phyloP scores from a whole-genome alignment of 2,329 filamentous ascomycete species.

The Trichophyton benhamiae region DNA sequence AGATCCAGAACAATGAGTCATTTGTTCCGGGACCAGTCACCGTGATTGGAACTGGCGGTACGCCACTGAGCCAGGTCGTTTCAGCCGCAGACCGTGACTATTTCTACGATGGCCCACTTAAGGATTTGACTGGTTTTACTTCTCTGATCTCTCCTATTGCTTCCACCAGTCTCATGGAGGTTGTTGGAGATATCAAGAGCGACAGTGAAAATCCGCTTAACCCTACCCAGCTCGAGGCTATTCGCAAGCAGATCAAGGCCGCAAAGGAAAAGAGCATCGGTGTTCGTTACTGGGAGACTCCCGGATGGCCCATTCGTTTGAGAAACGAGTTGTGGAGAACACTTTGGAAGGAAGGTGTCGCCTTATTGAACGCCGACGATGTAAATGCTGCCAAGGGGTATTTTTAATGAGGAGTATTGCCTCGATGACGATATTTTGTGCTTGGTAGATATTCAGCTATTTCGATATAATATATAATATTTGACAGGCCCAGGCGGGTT shows the following conservation, averaged over 20 bases:
- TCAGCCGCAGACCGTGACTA: constrained; percentile 38
- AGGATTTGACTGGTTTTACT: constrained; percentile 35
- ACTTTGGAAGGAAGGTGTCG: constrained; percentile 46
- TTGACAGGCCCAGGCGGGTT: not conserved
- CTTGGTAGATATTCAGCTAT: not conserved
- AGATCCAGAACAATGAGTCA: constrained; percentile 34
- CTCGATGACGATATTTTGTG: not conserved
- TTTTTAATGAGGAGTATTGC: constrained; percentile 6
- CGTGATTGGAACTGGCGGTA: constrained; percentile 51
- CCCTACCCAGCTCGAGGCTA: constrained; percentile 35
- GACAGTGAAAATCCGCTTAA: constrained; percentile 21
- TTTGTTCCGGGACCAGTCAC: constrained; percentile 43
- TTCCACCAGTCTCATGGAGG: constrained; percentile 38
- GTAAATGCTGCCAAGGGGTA: constrained; percentile 33
- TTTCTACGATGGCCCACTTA: constrained; percentile 49
- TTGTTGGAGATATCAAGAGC: constrained; percentile 34
- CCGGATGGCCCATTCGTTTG: constrained; percentile 46
- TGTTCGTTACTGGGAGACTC: constrained; percentile 52
- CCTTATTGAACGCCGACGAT: constrained; percentile 53
- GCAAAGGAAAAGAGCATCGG: constrained; percentile 48
- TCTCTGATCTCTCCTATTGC: constrained; percentile 42
- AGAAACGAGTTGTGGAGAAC: constrained; percentile 48
- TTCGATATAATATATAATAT: not conserved
- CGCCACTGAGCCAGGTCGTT: constrained; percentile 38
- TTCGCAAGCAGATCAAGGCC: constrained; percentile 40